Conservation (phyloP, 768 basidiomycete species). For the Trametes cubensis region DNA sequence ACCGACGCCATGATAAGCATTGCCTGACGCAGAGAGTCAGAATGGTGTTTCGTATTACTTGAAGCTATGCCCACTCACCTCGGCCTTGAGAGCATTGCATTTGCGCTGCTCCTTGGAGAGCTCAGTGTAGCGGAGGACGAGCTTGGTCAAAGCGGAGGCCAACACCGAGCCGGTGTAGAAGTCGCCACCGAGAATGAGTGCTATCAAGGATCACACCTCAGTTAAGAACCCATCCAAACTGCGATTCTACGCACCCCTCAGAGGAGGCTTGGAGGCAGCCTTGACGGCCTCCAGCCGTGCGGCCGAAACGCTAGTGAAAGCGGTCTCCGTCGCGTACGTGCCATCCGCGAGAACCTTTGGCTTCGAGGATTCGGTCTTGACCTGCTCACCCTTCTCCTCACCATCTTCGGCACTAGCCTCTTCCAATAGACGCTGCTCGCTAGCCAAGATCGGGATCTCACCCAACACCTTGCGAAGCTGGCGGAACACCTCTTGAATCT, state of each 20-base stretch:
- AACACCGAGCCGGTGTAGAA: constrained; percentile 95
- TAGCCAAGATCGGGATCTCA: constrained; percentile 96
- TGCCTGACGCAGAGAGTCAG: constrained; percentile 47
- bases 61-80: constrained; percentile 49
- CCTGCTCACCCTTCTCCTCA: constrained; percentile 53
- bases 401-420: constrained; percentile 65
- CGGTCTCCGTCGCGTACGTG: constrained; percentile 96
- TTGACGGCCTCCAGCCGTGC: constrained; percentile 81
- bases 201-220: constrained; percentile 38
- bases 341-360: constrained; percentile 92
- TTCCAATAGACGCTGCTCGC: constrained; percentile 82
- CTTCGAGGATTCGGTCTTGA: constrained; percentile 52
- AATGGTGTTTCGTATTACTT: background rate
- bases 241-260: constrained; percentile 59
- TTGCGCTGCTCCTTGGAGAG: constrained; percentile 51
- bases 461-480: constrained; percentile 87
- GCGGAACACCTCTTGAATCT: constrained; percentile 72
- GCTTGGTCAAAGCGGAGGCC: constrained; percentile 87
- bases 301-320: constrained; percentile 66
- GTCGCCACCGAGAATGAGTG: constrained; percentile 90
- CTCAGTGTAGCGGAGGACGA: constrained; percentile 75
- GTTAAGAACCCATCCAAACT: too few species aligned
- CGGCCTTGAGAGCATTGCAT: constrained; percentile 80
- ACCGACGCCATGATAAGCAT: constrained; percentile 99
- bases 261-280: constrained; percentile 85